Conservation (phyloP, 192 early-diverging fungal genomes). For the Chytriomyces sp. region DNA sequence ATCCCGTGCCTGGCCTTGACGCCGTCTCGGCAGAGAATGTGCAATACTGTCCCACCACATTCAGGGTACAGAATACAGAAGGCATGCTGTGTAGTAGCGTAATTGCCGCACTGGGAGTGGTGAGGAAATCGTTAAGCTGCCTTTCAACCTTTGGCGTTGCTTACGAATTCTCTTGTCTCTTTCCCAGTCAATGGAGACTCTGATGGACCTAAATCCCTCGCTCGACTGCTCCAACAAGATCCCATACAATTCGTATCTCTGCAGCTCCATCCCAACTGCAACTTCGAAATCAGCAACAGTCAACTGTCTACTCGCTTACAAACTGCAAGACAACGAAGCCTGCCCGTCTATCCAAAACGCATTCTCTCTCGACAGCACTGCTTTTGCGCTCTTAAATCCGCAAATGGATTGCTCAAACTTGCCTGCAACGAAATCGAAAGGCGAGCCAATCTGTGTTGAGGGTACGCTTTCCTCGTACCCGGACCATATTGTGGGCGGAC, state of each 20-base stretch:
- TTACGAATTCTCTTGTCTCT: background rate
- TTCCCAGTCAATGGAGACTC: background rate
- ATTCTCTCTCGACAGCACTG: background rate
- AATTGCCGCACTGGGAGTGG: constrained; percentile 13
- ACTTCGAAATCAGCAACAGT: background rate
- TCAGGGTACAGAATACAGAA: background rate
- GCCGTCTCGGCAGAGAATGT: background rate
- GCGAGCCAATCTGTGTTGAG: constrained; percentile 3
- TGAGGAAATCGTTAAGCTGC: background rate
- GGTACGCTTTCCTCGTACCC: background rate
- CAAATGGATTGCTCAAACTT: background rate
- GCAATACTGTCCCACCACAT: constrained; percentile 1
- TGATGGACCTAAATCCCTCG: background rate
- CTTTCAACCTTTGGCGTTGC: background rate
- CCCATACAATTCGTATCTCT: constrained; percentile 8
- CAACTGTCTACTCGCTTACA: background rate
- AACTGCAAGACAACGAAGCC: background rate
- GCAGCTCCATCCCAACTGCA: background rate
- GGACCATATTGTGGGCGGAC: background rate
- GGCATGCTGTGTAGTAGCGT: background rate
- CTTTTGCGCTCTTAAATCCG: constrained; percentile 16
- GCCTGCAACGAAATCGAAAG: background rate
- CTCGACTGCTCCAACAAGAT: constrained; percentile 16
- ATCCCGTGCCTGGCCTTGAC: too few species aligned
- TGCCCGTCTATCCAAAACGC: constrained; percentile 8